Conservation (phyloP, 352 stramenopile species). For the Discostella stelligera region DNA sequence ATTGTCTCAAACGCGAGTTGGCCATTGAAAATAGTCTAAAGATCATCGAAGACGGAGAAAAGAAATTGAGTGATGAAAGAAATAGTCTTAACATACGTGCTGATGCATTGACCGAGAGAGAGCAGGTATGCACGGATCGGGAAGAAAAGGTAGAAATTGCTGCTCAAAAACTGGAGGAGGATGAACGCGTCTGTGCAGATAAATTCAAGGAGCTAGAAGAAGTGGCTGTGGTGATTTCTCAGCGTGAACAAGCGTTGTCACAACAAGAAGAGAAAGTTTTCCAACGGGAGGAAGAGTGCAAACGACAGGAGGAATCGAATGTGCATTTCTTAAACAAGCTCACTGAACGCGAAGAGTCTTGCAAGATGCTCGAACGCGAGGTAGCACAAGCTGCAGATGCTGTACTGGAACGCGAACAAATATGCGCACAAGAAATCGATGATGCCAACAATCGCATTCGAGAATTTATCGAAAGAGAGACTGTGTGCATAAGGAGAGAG, state of each 20-base stretch:
- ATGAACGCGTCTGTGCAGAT: constrained; percentile 15
- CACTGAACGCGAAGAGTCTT: constrained; percentile 21
- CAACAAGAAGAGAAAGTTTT: constrained; percentile 25
- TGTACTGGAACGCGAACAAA: constrained; percentile 34
- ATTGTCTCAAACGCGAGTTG: constrained; percentile 19
- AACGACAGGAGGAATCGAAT: constrained; percentile 25
- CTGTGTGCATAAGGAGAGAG: constrained; percentile 17
- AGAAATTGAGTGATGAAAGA: background rate
- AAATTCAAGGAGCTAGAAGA: constrained; percentile 28
- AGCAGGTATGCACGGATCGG: constrained; percentile 15
- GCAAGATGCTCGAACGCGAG: constrained; percentile 31
- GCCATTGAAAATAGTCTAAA: constrained; percentile 21
- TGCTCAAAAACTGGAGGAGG: constrained; percentile 19
- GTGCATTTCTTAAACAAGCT: constrained; percentile 5
- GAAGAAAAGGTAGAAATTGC: constrained; percentile 13
- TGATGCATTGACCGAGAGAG: constrained; percentile 12
- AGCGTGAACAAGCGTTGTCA: constrained; percentile 10
- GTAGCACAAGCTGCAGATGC: constrained; percentile 26
- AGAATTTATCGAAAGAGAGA: constrained; percentile 42
- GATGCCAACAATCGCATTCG: constrained; percentile 37
- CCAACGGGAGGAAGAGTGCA: constrained; percentile 31
- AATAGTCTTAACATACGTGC: constrained; percentile 6
- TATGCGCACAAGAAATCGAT: constrained; percentile 40
- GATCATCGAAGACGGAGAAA: constrained; percentile 4
- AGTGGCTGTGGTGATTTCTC: constrained; percentile 6